These are phyloP conservation scores for Rhinocladiella mackenziei DNA, from an alignment of 2,329 filamentous ascomycete genomes.

Conservation along the genomic window DNA sequence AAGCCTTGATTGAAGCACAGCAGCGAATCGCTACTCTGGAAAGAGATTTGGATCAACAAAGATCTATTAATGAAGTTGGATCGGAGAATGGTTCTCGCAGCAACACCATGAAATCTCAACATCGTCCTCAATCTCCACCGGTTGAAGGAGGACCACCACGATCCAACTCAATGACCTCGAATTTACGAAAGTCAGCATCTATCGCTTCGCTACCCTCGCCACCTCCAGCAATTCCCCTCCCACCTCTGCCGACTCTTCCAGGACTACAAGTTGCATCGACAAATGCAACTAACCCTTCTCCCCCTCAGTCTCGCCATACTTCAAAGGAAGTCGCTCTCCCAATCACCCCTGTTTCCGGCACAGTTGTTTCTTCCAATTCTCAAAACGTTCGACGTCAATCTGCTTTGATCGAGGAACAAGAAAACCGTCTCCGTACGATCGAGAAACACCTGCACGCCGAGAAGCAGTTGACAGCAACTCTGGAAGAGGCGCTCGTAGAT, in stretches of 20 bases:
- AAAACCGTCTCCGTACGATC: constrained; percentile 88
- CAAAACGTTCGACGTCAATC: constrained; percentile 45
- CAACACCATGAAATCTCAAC: constrained; percentile 28
- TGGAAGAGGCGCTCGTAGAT: constrained; percentile 93
- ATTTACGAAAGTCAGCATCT: constrained; percentile 78
- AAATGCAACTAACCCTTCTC: constrained; percentile 53
- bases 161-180: constrained; percentile 59
- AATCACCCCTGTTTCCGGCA: constrained; percentile 20
- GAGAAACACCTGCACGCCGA: constrained; percentile 96
- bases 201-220: constrained; percentile 84
- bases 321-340: constrained; percentile 67
- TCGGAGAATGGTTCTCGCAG: constrained; percentile 25
- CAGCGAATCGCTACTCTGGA: constrained; percentile 60
- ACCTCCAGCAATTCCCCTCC: constrained; percentile 91
- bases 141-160: constrained; percentile 45
- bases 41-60: constrained; percentile 53
- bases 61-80: constrained; percentile 50
- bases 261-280: constrained; percentile 42
- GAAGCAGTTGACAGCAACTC: constrained; percentile 89
- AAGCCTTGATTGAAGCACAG: constrained; percentile 74
- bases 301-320: constrained; percentile 63
- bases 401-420: constrained; percentile 88
- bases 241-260: constrained; percentile 69
- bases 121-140: constrained; percentile 43
- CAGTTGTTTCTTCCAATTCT: constrained; percentile 21